Base-by-base conservation (phyloP, 1,284 basidiomycete genomes). In the Malassezia caprae region DNA sequence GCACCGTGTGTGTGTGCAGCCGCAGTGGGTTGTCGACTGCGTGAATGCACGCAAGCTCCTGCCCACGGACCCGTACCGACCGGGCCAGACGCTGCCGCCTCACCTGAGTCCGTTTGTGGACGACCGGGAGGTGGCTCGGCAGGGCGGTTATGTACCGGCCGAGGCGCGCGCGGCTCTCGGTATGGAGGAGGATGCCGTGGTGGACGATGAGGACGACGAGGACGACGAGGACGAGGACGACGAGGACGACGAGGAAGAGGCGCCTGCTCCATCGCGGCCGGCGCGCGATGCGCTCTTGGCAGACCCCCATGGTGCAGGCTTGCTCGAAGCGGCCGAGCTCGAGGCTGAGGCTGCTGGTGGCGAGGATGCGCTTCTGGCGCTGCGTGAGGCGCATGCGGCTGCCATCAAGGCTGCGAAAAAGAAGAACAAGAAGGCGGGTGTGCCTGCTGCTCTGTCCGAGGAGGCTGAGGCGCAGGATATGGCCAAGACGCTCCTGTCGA, bases 401-500 rank as follows among this genome's bases (percentile, higher is more conserved):
- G 68, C 69, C 1, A 52, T 64, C 48, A 69, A 67, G 41, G 49
- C 61, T n/a, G 57, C 62, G 44, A 62, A 64, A 53, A 65, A 70
- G 59, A 56, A 53, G 35, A 42, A 41, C 55, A 59, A 48, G 19
- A 76, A 78, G 27, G 37, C 17, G 8, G 17, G 19, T 12, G 79
- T 77, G 13, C 44, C 37, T 50, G 42, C 51, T 8, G 41, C 37
- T 21, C 45, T 48, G 5, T 44, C 54, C 17, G 90, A 94, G 74
- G 80, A 85, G 73, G 86, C 93, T 70, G 88, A 74, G 58, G 72
- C 72, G 42, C 62, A 62, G 44, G 63, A 70, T 47, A 74, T 96
- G 85, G 87, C 90, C 76, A 94, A 93, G 81, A 94, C 94, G 83
- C 83, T 98, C 83, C 85, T 98, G 84, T 93, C 88, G 78, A 94